Evolutionary conservation across 2,329 filamentous ascomycete species (phyloP), one percentile per base, ranked within the genome.

Genomic region (Verticillium nubilum): DNA sequence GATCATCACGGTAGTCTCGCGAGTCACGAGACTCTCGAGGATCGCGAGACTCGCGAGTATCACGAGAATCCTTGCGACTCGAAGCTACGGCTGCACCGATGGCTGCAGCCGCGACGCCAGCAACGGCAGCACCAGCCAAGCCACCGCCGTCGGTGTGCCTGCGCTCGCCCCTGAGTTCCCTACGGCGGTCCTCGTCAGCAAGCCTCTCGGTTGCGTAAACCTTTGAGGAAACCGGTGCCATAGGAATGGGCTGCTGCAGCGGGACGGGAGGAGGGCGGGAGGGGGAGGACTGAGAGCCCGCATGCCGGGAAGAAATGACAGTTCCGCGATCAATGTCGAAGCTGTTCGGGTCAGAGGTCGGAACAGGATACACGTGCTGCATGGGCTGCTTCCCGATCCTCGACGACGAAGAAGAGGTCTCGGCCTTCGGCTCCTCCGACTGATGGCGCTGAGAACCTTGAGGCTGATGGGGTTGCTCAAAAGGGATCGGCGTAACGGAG

Each of bases 161-260:
- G 37, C 67, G 69, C 19, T 64, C 60, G 19, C 65, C 59, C 57
- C 70, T 72, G 12, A 70, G 66, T 25, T 75, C 73, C 17, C 67
- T 72, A 31, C 68, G 72, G 35, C 67, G 70, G 29, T 74, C 76
- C 56, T 72, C 67, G 25, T 71, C 77, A 28, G 75, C 74, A 28
- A 74, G 63, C 53, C 71, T 74, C 42, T 76, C 74, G 33, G 81
- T 76, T 54, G 86, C 81, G 66, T 91, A 90, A 1, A 93, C 81
- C 19, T 84, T 83, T 62, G 84, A 83, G 37, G 87, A 87, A 2
- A 96, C 86, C 0, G 90, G 91, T 2, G 83, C 80, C 60, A 91
- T 83, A 2, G 93, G 93, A 66, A 92, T 88, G 2, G 93, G 93
- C 67, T 96, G 91, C 70, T 95, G 89, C n/a, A 97, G 79, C 12